Percentiles rank a stretch among this genome's conserved stretches.
Conservation (phyloP, 345 rosid genomes). For the Hirschfeldia incana region DNA sequence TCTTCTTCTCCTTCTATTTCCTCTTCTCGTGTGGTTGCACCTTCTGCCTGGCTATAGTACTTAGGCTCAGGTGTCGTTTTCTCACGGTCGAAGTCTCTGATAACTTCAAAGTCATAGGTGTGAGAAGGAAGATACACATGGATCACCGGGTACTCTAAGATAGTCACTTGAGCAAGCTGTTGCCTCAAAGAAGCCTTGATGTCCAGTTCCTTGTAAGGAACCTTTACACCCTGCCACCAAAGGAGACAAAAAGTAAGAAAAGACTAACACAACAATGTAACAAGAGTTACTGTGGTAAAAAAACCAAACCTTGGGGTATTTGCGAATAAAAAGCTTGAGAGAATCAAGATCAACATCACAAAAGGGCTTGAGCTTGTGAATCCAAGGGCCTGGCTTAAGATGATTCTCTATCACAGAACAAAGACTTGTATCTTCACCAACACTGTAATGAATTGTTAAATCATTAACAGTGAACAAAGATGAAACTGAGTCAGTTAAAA, state of each 20-base stretch:
- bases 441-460: constrained; percentile 43
- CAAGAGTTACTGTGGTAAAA: not conserved
- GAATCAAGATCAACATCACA: constrained; percentile 56
- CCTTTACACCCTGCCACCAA: constrained; percentile 60
- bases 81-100: constrained; percentile 35
- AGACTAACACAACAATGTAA: not conserved
- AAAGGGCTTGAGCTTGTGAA: constrained; percentile 60
- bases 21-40: constrained; percentile 63
- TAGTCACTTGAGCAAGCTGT: constrained; percentile 56
- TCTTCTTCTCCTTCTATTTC: constrained; percentile 58
- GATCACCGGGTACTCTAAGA: constrained; percentile 86
- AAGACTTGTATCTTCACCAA: constrained; percentile 63
- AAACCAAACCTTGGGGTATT: constrained; percentile 50
- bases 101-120: constrained; percentile 59
- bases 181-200: constrained; percentile 57
- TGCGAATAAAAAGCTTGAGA: constrained; percentile 68
- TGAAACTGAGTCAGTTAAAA: not conserved
- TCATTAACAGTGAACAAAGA: not conserved
- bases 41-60: constrained; percentile 42
- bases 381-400: constrained; percentile 81
- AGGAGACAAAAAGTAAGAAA: constrained; percentile 4
- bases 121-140: constrained; percentile 81
- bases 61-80: constrained; percentile 29
- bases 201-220: constrained; percentile 66
- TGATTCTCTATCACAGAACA: constrained; percentile 62